Conservation (phyloP, 805 yeast species). For the Candida ponderosae region DNA sequence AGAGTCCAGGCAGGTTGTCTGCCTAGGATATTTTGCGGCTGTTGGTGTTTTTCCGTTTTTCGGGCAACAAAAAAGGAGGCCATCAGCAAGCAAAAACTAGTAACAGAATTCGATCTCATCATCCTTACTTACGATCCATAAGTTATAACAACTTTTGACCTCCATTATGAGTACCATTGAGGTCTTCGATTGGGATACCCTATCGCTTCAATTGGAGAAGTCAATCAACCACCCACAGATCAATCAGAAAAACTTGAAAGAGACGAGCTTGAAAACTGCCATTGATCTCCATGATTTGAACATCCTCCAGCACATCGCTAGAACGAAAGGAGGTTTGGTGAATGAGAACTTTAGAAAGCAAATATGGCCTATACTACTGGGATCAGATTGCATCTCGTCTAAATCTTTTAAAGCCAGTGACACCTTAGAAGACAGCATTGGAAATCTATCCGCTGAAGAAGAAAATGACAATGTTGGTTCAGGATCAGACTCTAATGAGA, state of each 20-base stretch:
- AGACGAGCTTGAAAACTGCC: conserved; percentile 31
- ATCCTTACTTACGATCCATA: too few species aligned
- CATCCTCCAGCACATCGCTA: conserved; percentile 26
- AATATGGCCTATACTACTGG: conserved; percentile 46
- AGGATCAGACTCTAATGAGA: background rate
- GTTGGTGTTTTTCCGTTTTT: too few species aligned
- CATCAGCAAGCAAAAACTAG: too few species aligned
- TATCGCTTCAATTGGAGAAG: conserved; percentile 33
- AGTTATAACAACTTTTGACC: too few species aligned
- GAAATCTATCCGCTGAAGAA: too few species aligned
- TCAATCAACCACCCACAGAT: conserved; percentile 1
- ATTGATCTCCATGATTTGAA: conserved; percentile 19
- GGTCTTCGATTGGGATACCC: conserved; percentile 34
- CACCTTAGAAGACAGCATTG: background rate
- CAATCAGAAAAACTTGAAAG: conserved; percentile 7
- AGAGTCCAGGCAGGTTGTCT: too few species aligned
- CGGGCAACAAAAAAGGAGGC: too few species aligned
- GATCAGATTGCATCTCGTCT: conserved; percentile 9
- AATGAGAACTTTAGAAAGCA: conserved; percentile 30
- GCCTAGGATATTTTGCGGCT: too few species aligned
- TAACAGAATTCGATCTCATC: too few species aligned
- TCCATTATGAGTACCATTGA: background rate
- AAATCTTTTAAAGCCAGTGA: too few species aligned
- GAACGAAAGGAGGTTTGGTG: conserved; percentile 41
- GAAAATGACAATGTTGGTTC: background rate